Base-by-base conservation (phyloP, 176 grass and related monocot genomes). In the Carex cristatella region DNA sequence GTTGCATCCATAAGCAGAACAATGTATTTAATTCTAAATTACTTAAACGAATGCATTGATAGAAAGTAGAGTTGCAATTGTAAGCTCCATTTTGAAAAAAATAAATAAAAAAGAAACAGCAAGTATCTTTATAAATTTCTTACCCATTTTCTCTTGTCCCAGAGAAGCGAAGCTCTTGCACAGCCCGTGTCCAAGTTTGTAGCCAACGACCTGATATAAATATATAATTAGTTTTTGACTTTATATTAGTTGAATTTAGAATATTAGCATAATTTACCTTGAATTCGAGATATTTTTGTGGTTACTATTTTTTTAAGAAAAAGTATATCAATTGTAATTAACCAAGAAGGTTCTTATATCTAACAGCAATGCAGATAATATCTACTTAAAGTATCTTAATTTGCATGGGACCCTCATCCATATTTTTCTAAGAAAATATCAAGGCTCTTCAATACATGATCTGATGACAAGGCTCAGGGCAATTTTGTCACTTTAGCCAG, bases 101-200 rank as follows among this genome's bases (percentile, higher is more conserved):
- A 37, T 0, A 37, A 63, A 42, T 9, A 23, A 23, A 23, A 23
- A 23, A 23, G 23, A 23, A 13, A 23, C 8, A 59, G 53, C 48
- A 53, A 14, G 37, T 60, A 10, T 58, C 12, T 64, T 9, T 80
- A 35, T 54, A 1, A 51, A 62, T 15, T 74, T 49, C n/a, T 3
- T 77, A 94, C 93, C 88, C 86, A 56, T 30, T 44, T 42, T 85
- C 79, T 49, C 60, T 61, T 12, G 88, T 84, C 15, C 80, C 88
- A 0, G 92, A 87, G 16, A 75, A 75, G 10, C 23, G 32, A 1
- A 90, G 65, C 85, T 86, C 88, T 80, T 87, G 86, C 30, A 86
- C 90, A 15, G 58, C 63, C 61, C 90, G 61, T 86, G 2, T 88
- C 93, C 1, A 94, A 87, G 49, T 89, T 91, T 27, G 83, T 91